Evolutionary conservation across 192 early-diverging fungal species (phyloP).

Genomic region (Backusella morwellensis): DNA sequence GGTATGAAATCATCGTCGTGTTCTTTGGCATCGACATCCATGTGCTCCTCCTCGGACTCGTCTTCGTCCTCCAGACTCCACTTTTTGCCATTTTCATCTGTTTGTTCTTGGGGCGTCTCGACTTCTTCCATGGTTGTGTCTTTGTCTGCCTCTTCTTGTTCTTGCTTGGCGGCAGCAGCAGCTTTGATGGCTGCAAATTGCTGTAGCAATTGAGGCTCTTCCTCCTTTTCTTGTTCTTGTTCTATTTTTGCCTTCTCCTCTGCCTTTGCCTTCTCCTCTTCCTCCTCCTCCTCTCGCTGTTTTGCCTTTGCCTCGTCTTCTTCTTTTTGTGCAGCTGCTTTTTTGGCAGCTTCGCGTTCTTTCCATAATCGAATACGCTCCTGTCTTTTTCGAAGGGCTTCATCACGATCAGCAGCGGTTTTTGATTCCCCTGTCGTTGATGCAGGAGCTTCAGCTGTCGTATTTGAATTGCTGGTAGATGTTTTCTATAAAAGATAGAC

Average conservation of each 20-base stretch:
- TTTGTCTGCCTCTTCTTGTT: conserved; percentile 14
- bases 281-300: not conserved
- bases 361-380: conserved; percentile 85
- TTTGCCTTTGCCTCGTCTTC: conserved; percentile 1
- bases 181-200: conserved; percentile 15
- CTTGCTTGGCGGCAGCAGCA: not conserved
- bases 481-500: not conserved
- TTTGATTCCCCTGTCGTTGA: conserved; percentile 20
- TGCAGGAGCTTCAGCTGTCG: not conserved
- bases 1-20: conserved; percentile 15
- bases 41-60: conserved; percentile 49
- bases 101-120: not conserved
- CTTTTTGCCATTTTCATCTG: conserved; percentile 18
- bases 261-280: not conserved
- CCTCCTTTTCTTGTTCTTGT: not conserved
- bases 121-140: not conserved
- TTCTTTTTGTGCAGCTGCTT: conserved; percentile 14
- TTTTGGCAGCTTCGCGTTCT: conserved; percentile 39
- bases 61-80: conserved; percentile 69
- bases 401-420: conserved; percentile 49
- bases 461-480: not conserved
- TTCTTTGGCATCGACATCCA: conserved; percentile 31
- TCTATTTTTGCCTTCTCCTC: not conserved
- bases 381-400: conserved; percentile 68
- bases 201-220: not conserved